Percentiles rank a stretch among this genome's conserved stretches.
Conservation (phyloP, 2,329 filamentous ascomycete genomes). For the Bipolaris oryzae region DNA sequence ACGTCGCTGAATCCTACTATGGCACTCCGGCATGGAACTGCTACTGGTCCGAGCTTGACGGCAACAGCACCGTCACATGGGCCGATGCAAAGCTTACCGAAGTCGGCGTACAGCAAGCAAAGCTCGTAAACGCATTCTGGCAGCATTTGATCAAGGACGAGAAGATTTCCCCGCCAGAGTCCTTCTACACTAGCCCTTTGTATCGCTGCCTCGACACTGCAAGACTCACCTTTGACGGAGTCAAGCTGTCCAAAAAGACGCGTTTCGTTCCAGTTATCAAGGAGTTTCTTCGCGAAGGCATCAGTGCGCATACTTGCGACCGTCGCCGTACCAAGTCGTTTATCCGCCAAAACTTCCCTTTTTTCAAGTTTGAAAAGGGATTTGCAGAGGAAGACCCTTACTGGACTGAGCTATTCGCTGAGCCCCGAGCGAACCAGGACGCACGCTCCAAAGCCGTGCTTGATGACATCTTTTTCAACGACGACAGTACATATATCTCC, state of each 20-base stretch:
- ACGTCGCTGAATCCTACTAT: constrained; percentile 69
- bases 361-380: constrained; percentile 63
- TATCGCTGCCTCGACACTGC: constrained; percentile 68
- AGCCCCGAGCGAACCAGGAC: constrained; percentile 59
- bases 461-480: constrained; percentile 59
- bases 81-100: constrained; percentile 67
- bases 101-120: constrained; percentile 63
- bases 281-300: constrained; percentile 68
- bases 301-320: constrained; percentile 73
- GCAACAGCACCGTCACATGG: constrained; percentile 68
- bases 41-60: constrained; percentile 69
- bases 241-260: constrained; percentile 57
- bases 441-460: constrained; percentile 54
- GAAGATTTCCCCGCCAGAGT: constrained; percentile 65
- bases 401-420: constrained; percentile 57
- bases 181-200: constrained; percentile 70
- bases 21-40: constrained; percentile 73
- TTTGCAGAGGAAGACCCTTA: constrained; percentile 66
- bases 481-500: constrained; percentile 57
- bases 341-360: constrained; percentile 60
- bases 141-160: constrained; percentile 55
- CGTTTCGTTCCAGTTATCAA: constrained; percentile 67
- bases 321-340: constrained; percentile 61
- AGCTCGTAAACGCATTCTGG: constrained; percentile 66
- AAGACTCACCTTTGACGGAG: constrained; percentile 63